These are phyloP conservation scores for Botrytis fragariae DNA, from an alignment of 2,329 filamentous ascomycete species.

Conservation along the genomic window DNA sequence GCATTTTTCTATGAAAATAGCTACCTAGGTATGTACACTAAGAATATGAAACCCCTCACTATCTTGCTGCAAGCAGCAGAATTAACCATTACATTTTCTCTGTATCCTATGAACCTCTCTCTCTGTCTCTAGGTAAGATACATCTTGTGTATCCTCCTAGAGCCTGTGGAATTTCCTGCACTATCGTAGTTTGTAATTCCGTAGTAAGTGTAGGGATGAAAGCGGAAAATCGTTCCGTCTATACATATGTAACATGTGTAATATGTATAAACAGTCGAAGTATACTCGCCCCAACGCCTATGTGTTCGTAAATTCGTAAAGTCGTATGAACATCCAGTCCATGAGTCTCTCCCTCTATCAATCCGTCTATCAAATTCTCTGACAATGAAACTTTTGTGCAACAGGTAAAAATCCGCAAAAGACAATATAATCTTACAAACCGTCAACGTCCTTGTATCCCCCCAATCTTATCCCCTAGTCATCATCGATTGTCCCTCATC, in stretches of 20 bases:
- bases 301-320: neutral
- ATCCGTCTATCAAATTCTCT: neutral
- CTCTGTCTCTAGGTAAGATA: neutral
- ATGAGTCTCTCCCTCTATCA: neutral
- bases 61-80: neutral
- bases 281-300: neutral
- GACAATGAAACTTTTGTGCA: neutral
- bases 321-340: neutral
- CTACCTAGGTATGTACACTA: conserved; percentile 13
- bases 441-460: neutral
- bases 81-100: neutral
- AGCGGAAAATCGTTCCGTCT: neutral
- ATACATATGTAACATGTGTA: neutral
- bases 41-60: neutral
- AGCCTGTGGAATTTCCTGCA: neutral
- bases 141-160: neutral
- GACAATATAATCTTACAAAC: neutral
- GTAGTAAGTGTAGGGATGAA: neutral
- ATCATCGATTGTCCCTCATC: neutral
- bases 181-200: neutral
- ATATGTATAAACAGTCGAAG: neutral
- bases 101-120: neutral
- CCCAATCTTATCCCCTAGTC: neutral
- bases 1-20: neutral
- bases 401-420: neutral